A percentile compares a stretch with the other conserved stretches of the same genome.
phyloP scores from a whole-genome alignment of 371 early-diverging fungal genomes.

The Mucor circinelloides region DNA sequence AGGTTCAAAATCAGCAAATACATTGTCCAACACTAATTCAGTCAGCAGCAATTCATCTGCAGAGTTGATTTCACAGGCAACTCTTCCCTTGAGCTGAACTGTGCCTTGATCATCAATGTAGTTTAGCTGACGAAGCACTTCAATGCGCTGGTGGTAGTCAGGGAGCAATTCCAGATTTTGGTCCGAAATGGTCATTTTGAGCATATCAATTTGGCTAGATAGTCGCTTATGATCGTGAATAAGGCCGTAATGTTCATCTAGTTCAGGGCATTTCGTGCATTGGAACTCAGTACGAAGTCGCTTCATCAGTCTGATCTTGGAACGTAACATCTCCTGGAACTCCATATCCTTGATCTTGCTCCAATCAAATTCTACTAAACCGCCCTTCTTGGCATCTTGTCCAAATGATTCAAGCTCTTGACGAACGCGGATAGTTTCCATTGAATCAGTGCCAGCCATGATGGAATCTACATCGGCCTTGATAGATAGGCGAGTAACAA shows the following conservation, averaged over 20 bases:
- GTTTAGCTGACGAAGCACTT: constrained; percentile 76
- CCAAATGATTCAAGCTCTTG: constrained; percentile 63
- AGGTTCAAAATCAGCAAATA: constrained; percentile 86
- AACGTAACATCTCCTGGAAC: constrained; percentile 70
- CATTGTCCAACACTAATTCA: constrained; percentile 97
- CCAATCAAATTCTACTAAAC: constrained; percentile 67
- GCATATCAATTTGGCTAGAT: constrained; percentile 68
- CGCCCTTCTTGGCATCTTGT: constrained; percentile 45
- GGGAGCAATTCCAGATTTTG: constrained; percentile 92
- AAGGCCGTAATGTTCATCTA: constrained; percentile 73
- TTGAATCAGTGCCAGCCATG: constrained; percentile 43
- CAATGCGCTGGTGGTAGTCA: constrained; percentile 88
- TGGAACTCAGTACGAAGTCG: constrained; percentile 58
- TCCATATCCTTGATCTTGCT: constrained; percentile 82
- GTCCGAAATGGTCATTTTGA: constrained; percentile 81
- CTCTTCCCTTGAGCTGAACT: constrained; percentile 97
- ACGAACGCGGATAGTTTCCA: constrained; percentile 49
- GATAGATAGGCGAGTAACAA: constrained; percentile 58
- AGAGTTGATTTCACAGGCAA: constrained; percentile 98
- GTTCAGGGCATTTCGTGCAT: constrained; percentile 84
- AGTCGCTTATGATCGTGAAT: constrained; percentile 72
- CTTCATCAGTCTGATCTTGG: constrained; percentile 52
- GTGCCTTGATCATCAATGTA: constrained; percentile 86
- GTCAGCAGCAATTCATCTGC: constrained; percentile 97
- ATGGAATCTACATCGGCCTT: constrained; percentile 51